phyloP scores from a whole-genome alignment of 2,329 filamentous ascomycete species.

The Hymenotorrendiella dingleyae region DNA sequence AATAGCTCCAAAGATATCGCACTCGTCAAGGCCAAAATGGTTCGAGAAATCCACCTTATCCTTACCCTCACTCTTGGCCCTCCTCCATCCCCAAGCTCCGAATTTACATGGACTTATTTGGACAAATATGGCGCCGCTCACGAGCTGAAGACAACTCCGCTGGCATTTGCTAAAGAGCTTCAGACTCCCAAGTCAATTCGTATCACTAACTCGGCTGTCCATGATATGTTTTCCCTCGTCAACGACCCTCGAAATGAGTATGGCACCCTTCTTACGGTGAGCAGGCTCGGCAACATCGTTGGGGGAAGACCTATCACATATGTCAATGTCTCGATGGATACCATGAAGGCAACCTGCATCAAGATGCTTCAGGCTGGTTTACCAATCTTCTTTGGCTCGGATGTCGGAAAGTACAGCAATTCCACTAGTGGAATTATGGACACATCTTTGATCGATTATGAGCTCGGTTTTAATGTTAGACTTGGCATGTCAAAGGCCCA shows the following conservation, averaged over 20 bases:
- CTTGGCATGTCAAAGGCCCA: slow-evolving; percentile 72
- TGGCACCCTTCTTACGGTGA: slow-evolving; percentile 66
- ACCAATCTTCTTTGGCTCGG: slow-evolving; percentile 83
- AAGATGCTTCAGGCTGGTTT: slow-evolving; percentile 71
- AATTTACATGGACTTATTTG: slow-evolving; percentile 77
- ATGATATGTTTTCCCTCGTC: slow-evolving; percentile 71
- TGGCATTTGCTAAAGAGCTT: slow-evolving; percentile 65
- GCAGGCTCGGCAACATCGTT: slow-evolving; percentile 74
- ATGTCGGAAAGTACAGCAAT: slow-evolving; percentile 80
- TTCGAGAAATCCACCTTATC: slow-evolving; percentile 74
- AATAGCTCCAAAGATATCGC: slow-evolving; percentile 29
- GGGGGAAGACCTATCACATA: slow-evolving; percentile 72
- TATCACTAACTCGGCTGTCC: slow-evolving; percentile 54
- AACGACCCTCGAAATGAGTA: slow-evolving; percentile 79
- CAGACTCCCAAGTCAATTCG: slow-evolving; percentile 52
- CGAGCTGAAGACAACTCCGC: slow-evolving; percentile 58
- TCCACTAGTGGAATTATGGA: slow-evolving; percentile 70
- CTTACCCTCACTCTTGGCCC: slow-evolving; percentile 79
- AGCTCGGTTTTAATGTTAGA: slow-evolving; percentile 74
- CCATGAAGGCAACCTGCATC: slow-evolving; percentile 68
- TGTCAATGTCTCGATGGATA: slow-evolving; percentile 70
- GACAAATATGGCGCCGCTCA: slow-evolving; percentile 62
- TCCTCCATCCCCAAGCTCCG: slow-evolving; percentile 60
- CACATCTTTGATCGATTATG: slow-evolving; percentile 67
- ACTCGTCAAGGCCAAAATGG: slow-evolving; percentile 63